phyloP scores from a whole-genome alignment of 106 monocot genomes.

The Narthecium ossifragum region DNA sequence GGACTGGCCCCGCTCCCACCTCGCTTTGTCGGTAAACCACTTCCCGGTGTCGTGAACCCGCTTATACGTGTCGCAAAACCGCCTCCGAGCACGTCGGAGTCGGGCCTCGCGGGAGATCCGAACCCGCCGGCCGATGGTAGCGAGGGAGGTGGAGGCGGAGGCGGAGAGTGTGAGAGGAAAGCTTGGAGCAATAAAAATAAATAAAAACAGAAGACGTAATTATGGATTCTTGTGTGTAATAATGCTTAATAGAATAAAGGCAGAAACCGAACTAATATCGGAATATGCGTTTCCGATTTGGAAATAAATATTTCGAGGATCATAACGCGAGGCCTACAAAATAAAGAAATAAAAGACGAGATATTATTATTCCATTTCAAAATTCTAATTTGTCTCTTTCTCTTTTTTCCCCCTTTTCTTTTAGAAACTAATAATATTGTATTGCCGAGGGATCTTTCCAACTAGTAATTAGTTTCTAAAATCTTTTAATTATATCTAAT shows the following conservation, averaged over 20 bases:
- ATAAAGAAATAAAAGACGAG: neutral
- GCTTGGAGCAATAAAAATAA: conserved; percentile 3
- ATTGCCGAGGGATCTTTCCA: too few relatives aligned
- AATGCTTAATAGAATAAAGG: conserved; percentile 16
- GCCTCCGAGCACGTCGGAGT: too few relatives aligned
- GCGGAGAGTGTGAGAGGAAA: neutral
- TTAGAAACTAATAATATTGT: too few relatives aligned
- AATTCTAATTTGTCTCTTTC: too few relatives aligned
- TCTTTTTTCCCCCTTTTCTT: too few relatives aligned
- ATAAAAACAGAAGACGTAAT: neutral
- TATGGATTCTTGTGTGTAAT: neutral
- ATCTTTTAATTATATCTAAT: too few relatives aligned
- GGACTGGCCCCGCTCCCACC: neutral
- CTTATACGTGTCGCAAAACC: conserved; percentile 1
- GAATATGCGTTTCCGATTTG: conserved; percentile 8
- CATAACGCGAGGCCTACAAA: neutral
- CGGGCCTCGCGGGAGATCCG: neutral
- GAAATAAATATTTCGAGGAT: conserved; percentile 7
- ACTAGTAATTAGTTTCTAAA: too few relatives aligned
- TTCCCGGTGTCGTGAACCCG: neutral
- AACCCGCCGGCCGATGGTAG: neutral
- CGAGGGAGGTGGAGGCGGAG: neutral
- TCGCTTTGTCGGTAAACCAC: neutral
- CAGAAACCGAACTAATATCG: conserved; percentile 5
- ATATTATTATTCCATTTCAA: neutral